A percentile compares a stretch with the other conserved stretches of the same genome.
These are phyloP conservation scores for Euphorbia lathyris DNA, from an alignment of 345 rosid species.

Conservation along the genomic window DNA sequence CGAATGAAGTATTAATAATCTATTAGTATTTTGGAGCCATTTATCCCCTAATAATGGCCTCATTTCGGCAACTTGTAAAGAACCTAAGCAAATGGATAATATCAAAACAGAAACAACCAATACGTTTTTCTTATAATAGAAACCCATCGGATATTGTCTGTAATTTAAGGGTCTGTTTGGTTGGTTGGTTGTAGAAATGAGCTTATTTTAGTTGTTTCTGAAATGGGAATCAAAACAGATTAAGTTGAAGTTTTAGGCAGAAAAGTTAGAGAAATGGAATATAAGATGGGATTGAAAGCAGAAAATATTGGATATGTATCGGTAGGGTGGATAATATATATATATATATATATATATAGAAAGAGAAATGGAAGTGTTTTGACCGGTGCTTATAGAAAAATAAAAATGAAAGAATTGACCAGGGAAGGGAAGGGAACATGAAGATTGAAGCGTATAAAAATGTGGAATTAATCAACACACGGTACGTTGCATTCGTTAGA, in stretches of 20 bases:
- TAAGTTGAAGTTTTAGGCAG: background rate
- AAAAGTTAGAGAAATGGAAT: too few relatives aligned
- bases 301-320: background rate
- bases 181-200: too few relatives aligned
- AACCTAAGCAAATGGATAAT: slow-evolving; percentile 7
- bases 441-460: background rate
- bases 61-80: slow-evolving; percentile 14
- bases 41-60: slow-evolving; percentile 6
- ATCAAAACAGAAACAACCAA: background rate
- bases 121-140: background rate
- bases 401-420: too few relatives aligned
- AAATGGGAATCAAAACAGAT: too few relatives aligned
- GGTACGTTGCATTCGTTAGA: background rate
- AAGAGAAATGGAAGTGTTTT: background rate
- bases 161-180: too few relatives aligned
- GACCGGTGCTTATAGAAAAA: background rate
- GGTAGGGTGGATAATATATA: too few relatives aligned
- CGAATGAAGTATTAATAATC: background rate
- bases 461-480: slow-evolving; percentile 9
- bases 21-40: background rate
- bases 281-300: background rate
- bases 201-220: too few relatives aligned
- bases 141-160: slow-evolving; percentile 5
- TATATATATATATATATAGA: background rate
- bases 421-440: background rate